Percentiles rank a stretch among this genome's conserved stretches.
Evolutionary conservation across 1,139 yeast species (phyloP).

Genomic region (Blastobotrys buckinghamii): DNA sequence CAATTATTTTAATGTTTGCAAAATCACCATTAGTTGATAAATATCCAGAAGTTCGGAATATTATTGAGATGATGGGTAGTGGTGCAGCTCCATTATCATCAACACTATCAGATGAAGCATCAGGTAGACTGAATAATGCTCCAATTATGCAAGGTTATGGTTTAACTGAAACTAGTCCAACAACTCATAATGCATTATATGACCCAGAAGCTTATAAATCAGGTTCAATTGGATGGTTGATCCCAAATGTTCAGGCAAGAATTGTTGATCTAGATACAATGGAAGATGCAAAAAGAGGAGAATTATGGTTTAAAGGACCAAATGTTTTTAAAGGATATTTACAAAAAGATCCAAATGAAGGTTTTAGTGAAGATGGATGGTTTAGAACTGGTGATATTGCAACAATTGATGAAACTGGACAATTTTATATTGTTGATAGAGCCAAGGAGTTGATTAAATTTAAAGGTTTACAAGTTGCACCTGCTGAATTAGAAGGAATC

Average conservation of each 20-base stretch:
- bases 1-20: conserved; percentile 35
- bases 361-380: conserved; percentile 55
- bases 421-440: conserved; percentile 61
- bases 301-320: conserved; percentile 64
- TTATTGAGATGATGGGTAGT: conserved; percentile 24
- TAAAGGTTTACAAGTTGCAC: conserved; percentile 80
- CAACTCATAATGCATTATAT: conserved; percentile 23
- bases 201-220: conserved; percentile 19
- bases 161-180: conserved; percentile 45
- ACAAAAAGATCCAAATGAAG: conserved; percentile 43
- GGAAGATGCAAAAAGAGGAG: conserved; percentile 44
- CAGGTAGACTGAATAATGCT: conserved; percentile 18
- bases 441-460: conserved; percentile 77
- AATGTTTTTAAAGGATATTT: conserved; percentile 59
- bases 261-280: conserved; percentile 41
- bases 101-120: conserved; percentile 25
- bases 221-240: conserved; percentile 44
- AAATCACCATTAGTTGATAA: conserved; percentile 33
- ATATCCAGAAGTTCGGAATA: conserved; percentile 25
- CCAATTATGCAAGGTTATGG: conserved; percentile 63
- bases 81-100: conserved; percentile 39
- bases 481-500: conserved; percentile 67
- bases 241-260: conserved; percentile 40
- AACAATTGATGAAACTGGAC: conserved; percentile 45
- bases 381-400: conserved; percentile 78